phyloP scores from a whole-genome alignment of 148 eudicot genomes.

The Salicornia ramosissima region DNA sequence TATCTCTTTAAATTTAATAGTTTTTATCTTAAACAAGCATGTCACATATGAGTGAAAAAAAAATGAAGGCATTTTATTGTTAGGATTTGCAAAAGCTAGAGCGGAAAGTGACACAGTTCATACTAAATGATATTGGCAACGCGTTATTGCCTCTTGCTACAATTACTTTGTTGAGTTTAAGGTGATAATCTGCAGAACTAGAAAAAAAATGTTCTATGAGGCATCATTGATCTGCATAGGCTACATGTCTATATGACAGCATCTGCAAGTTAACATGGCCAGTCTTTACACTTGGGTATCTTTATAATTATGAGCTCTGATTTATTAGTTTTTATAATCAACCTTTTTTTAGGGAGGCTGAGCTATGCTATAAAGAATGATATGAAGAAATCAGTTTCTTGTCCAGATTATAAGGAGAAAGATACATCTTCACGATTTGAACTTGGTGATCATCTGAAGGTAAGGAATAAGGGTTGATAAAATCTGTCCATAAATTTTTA shows the following conservation, averaged over 20 bases:
- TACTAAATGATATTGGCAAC: neutral
- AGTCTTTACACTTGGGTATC: neutral
- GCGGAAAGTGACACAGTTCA: neutral
- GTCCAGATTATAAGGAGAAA: slow-evolving; percentile 16
- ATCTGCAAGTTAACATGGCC: neutral
- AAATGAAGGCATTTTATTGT: neutral
- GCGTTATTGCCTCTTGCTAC: neutral
- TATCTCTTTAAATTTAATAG: neutral
- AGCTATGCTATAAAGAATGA: slow-evolving; percentile 24
- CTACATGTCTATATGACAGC: neutral
- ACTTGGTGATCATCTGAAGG: slow-evolving; percentile 36
- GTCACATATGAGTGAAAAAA: neutral
- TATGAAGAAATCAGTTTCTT: slow-evolving; percentile 24
- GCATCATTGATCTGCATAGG: neutral
- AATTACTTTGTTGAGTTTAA: neutral
- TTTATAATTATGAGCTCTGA: neutral
- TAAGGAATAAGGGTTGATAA: slow-evolving; percentile 18
- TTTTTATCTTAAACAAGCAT: neutral
- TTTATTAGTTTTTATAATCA: neutral
- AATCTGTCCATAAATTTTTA: neutral
- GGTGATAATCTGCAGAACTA: neutral
- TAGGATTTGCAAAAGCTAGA: neutral
- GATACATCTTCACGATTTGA: slow-evolving; percentile 27
- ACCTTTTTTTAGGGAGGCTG: slow-evolving; percentile 45
- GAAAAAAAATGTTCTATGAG: slow-evolving; percentile 6